phyloP scores from a whole-genome alignment of 768 basidiomycete genomes.

The Boletus sp. region DNA sequence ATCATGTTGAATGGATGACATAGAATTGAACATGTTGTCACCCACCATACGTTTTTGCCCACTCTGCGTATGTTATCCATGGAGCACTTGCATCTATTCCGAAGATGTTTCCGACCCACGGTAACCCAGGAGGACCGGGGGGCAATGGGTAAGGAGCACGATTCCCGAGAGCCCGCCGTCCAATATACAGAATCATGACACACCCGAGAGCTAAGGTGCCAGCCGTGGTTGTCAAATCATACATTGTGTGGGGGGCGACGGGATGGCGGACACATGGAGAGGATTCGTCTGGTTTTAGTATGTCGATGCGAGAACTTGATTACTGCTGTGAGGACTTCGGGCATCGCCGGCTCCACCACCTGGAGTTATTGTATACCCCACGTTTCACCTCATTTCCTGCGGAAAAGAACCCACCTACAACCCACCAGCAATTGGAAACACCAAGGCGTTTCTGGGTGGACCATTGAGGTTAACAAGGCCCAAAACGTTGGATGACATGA shows the following conservation, averaged over 20 bases:
- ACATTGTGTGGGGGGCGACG: background rate
- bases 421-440: background rate
- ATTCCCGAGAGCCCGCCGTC: background rate
- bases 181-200: background rate
- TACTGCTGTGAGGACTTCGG: background rate
- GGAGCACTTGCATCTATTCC: background rate
- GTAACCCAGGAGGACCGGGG: slow-evolving; percentile 11
- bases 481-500: background rate
- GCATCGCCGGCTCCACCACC: background rate
- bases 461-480: background rate
- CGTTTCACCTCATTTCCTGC: background rate
- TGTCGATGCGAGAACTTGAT: background rate
- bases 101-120: too few species aligned
- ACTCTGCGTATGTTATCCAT: slow-evolving; percentile 9
- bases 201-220: background rate
- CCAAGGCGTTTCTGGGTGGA: background rate
- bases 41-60: slow-evolving; percentile 9
- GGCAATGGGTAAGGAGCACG: background rate
- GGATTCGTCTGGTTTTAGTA: background rate
- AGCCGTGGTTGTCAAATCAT: background rate
- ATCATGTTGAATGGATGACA: background rate
- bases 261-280: background rate
- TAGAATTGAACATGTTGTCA: background rate
- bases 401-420: background rate
- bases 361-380: background rate